These are phyloP conservation scores for Hypoxylon sp. DNA, from an alignment of 2,329 filamentous ascomycete genomes.

Conservation along the genomic window DNA sequence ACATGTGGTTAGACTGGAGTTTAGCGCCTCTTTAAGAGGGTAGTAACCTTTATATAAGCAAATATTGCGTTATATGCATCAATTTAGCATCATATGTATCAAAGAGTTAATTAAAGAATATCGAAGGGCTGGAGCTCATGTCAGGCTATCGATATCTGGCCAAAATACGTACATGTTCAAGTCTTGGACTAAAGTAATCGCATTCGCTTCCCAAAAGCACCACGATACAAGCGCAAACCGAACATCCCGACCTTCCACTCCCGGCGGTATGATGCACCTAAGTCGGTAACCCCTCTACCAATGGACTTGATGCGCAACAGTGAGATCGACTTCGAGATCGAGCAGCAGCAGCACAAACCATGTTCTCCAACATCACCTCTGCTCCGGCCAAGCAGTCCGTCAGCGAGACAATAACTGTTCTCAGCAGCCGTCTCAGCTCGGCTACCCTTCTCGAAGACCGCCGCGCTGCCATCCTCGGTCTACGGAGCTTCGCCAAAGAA, in stretches of 20 bases:
- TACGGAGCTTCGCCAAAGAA: conserved; percentile 95
- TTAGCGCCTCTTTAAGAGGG: conserved; percentile 17
- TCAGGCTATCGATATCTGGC: conserved; percentile 37
- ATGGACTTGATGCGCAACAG: conserved; percentile 50
- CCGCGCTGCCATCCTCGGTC: conserved; percentile 89
- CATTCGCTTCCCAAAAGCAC: conserved; percentile 9
- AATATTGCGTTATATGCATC: conserved; percentile 1
- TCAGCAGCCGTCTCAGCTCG: conserved; percentile 88
- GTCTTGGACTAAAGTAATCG: conserved; percentile 8
- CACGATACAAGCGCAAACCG: conserved; percentile 4
- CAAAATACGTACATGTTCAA: conserved; percentile 18
- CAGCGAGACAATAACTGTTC: conserved; percentile 90
- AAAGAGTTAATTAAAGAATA: conserved; percentile 7
- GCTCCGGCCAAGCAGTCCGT: conserved; percentile 96
- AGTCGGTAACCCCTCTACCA: conserved; percentile 47
- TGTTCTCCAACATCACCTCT: conserved; percentile 72
- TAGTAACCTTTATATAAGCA: conserved; percentile 1
- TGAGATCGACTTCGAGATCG: conserved; percentile 45
- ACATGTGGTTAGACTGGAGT: conserved; percentile 5
- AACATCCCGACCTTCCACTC: conserved; percentile 5
- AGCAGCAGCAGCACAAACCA: conserved; percentile 54
- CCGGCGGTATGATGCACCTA: conserved; percentile 45
- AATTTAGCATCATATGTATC: conserved; percentile 1
- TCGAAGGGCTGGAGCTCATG: conserved; percentile 6
- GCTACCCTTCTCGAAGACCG: conserved; percentile 95